Conservation (phyloP, 2,329 filamentous ascomycete species). For the Ceratocystis destructans region DNA sequence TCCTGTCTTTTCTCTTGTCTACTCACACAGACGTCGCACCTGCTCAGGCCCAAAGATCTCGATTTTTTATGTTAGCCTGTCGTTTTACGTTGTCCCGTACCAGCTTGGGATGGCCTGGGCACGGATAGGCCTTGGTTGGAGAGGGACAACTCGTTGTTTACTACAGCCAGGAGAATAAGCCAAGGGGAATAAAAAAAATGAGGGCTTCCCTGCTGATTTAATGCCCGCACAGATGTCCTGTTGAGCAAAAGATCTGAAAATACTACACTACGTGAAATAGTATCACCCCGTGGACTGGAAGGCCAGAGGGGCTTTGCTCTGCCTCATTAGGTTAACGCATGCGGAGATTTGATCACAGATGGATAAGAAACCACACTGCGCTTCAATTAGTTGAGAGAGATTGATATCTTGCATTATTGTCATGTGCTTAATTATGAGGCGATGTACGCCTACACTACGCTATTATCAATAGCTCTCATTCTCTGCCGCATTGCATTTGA, state of each 20-base stretch:
- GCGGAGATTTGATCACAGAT: neutral
- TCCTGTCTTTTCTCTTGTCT: neutral
- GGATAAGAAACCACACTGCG: neutral
- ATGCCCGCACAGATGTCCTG: slow-evolving; percentile 1
- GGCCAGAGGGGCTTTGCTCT: neutral
- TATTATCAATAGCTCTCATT: too few relatives aligned
- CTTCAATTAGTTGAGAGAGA: too few relatives aligned
- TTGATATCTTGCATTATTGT: too few relatives aligned
- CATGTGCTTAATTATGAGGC: too few relatives aligned
- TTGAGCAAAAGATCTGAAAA: slow-evolving; percentile 6
- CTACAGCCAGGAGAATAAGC: too few relatives aligned
- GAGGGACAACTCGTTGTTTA: too few relatives aligned
- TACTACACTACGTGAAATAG: neutral
- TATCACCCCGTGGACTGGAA: neutral
- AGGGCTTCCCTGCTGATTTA: neutral
- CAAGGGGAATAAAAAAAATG: neutral
- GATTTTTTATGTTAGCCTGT: neutral
- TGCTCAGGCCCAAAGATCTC: neutral
- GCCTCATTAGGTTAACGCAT: neutral
- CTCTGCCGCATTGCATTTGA: neutral
- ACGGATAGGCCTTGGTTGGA: too few relatives aligned
- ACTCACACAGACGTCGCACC: neutral
- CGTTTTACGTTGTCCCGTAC: too few relatives aligned
- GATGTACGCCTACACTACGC: too few relatives aligned
- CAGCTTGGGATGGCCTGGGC: neutral